Conservation (phyloP, 108 stramenopile genomes). For the Skeletonema grethae region DNA sequence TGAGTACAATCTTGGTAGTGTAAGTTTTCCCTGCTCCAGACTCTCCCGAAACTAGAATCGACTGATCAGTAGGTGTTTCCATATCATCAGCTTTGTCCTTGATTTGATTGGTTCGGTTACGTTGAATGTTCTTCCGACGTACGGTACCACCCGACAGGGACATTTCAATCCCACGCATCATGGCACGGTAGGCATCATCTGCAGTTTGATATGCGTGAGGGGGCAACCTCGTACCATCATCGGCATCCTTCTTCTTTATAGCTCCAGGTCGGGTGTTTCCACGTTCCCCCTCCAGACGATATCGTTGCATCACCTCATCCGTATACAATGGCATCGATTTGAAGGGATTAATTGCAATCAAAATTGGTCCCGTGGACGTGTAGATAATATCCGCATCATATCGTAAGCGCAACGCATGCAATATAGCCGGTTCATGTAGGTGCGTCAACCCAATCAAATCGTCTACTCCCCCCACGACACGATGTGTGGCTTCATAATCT, state of each 20-base stretch:
- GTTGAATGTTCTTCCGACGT: slow-evolving; percentile 14
- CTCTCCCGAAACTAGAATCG: slow-evolving; percentile 57
- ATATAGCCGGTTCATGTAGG: slow-evolving; percentile 50
- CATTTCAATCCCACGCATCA: slow-evolving; percentile 62
- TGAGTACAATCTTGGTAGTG: slow-evolving; percentile 58
- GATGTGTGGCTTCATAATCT: slow-evolving; percentile 59
- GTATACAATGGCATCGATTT: slow-evolving; percentile 52
- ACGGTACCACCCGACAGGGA: not conserved
- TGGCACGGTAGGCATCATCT: slow-evolving; percentile 76
- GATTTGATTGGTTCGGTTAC: not conserved
- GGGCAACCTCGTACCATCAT: slow-evolving; percentile 32
- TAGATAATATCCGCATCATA: slow-evolving; percentile 61
- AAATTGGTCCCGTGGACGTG: slow-evolving; percentile 65
- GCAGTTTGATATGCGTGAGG: slow-evolving; percentile 86
- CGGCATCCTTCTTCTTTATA: slow-evolving; percentile 10
- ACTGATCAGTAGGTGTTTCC: slow-evolving; percentile 50
- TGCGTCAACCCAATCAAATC: slow-evolving; percentile 50
- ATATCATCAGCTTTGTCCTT: slow-evolving; percentile 28
- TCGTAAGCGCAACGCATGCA: slow-evolving; percentile 47
- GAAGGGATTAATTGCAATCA: slow-evolving; percentile 74
- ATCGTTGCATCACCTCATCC: slow-evolving; percentile 37
- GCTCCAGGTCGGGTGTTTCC: slow-evolving; percentile 6
- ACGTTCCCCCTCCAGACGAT: slow-evolving; percentile 32
- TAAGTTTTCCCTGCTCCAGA: slow-evolving; percentile 69
- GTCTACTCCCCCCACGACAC: slow-evolving; percentile 29